Evolutionary conservation across 2,329 filamentous ascomycete species (phyloP).

Genomic region (Penicillium sp.): DNA sequence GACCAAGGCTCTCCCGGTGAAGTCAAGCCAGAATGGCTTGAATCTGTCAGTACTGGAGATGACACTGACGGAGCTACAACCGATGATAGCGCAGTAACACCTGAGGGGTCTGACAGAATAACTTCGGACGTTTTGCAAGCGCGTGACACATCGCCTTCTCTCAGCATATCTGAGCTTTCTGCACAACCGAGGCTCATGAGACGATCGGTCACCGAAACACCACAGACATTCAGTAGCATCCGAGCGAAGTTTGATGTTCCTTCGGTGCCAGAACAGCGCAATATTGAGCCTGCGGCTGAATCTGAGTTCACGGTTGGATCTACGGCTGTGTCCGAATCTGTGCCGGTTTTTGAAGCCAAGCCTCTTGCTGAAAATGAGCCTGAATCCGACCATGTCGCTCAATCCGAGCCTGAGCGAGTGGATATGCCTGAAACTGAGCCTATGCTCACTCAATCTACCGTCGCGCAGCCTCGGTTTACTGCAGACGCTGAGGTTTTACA

Average conservation of each 20-base stretch:
- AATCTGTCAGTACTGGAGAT: conserved; percentile 31
- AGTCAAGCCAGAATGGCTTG: conserved; percentile 17
- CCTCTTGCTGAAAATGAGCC: neutral
- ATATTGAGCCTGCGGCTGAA: neutral
- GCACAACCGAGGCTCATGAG: conserved; percentile 9
- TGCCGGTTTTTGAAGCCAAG: neutral
- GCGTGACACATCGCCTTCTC: conserved; percentile 14
- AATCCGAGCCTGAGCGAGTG: neutral
- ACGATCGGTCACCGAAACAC: conserved; percentile 30
- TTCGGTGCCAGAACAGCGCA: conserved; percentile 7
- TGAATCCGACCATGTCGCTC: no score
- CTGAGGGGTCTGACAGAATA: conserved; percentile 24
- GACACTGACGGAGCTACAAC: conserved; percentile 35
- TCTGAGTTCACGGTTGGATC: neutral
- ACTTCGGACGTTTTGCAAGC: conserved; percentile 25
- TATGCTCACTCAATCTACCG: neutral
- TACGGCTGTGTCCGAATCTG: neutral
- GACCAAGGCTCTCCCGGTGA: conserved; percentile 14
- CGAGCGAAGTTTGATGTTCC: conserved; percentile 40
- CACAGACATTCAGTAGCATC: conserved; percentile 37
- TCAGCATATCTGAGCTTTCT: conserved; percentile 8
- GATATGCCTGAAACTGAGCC: neutral
- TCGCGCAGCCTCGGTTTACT: neutral
- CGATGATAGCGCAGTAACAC: conserved; percentile 30
- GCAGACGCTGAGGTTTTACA: neutral